These are phyloP conservation scores for Anisodus tanguticus DNA, from an alignment of 257 asterid genomes.

Conservation along the genomic window DNA sequence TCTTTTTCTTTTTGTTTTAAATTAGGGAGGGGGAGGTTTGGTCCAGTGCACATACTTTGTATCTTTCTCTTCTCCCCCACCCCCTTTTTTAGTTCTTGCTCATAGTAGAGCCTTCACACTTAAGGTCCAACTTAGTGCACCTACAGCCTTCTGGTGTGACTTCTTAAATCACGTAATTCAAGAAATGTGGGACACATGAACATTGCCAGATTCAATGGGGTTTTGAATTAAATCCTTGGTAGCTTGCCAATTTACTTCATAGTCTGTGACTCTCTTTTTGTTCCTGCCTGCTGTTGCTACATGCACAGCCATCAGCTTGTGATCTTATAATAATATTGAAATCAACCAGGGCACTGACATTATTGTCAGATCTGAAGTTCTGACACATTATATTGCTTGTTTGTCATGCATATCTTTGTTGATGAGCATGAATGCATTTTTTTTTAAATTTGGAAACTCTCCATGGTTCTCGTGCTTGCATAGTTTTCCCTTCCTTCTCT, in stretches of 20 bases:
- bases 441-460: neutral
- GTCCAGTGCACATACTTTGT: neutral
- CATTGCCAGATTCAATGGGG: neutral
- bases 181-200: neutral
- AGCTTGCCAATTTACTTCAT: neutral
- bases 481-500: neutral
- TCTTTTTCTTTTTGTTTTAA: neutral
- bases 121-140: neutral
- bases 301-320: neutral
- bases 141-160: neutral
- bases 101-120: neutral
- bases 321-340: neutral
- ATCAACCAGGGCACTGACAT: constrained; percentile 9
- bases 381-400: neutral
- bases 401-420: neutral
- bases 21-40: neutral
- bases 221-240: neutral
- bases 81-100: neutral
- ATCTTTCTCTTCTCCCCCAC: neutral
- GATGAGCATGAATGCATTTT: neutral
- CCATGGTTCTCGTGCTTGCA: neutral
- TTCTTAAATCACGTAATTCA: neutral
- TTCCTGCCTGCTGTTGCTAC: neutral
- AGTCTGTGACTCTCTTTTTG: neutral
- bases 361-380: neutral